These are phyloP conservation scores for Fragaria vesca DNA, from an alignment of 306 rosid species.

Conservation along the genomic window DNA sequence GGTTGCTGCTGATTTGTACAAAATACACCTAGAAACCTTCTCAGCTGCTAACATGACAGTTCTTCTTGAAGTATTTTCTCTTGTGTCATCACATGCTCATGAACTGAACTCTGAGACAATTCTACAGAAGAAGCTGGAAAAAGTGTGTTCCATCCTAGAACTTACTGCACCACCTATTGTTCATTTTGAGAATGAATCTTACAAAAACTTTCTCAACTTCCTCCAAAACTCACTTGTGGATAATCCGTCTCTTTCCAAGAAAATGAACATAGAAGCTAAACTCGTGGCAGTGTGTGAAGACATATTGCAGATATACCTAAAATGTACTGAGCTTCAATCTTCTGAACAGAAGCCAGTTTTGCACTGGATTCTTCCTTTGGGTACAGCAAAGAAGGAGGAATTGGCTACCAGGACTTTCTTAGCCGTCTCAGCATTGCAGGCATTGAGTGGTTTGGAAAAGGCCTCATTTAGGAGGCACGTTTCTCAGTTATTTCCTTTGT, in stretches of 20 bases:
- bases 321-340: slow-evolving; percentile 55
- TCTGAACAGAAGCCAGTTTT: slow-evolving; percentile 34
- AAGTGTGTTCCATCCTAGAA: slow-evolving; percentile 85
- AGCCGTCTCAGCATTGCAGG: slow-evolving; percentile 72
- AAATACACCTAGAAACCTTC: slow-evolving; percentile 49
- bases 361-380: slow-evolving; percentile 69
- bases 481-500: slow-evolving; percentile 70
- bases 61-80: slow-evolving; percentile 65
- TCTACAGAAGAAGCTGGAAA: slow-evolving; percentile 76
- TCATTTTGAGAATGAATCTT: slow-evolving; percentile 95
- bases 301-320: slow-evolving; percentile 69
- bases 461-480: slow-evolving; percentile 64
- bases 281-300: slow-evolving; percentile 62
- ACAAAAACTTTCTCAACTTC: slow-evolving; percentile 69
- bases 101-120: slow-evolving; percentile 58
- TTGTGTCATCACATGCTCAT: slow-evolving; percentile 74
- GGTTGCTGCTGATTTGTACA: slow-evolving; percentile 72
- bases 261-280: slow-evolving; percentile 61
- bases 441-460: slow-evolving; percentile 51
- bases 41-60: slow-evolving; percentile 53
- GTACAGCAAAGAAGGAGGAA: slow-evolving; percentile 84
- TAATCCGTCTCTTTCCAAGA: slow-evolving; percentile 30
- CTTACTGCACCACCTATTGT: slow-evolving; percentile 88
- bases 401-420: slow-evolving; percentile 75
- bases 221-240: slow-evolving; percentile 45